These are phyloP conservation scores for Stachybotrys elegans DNA, from an alignment of 2,329 filamentous ascomycete species.

Conservation along the genomic window DNA sequence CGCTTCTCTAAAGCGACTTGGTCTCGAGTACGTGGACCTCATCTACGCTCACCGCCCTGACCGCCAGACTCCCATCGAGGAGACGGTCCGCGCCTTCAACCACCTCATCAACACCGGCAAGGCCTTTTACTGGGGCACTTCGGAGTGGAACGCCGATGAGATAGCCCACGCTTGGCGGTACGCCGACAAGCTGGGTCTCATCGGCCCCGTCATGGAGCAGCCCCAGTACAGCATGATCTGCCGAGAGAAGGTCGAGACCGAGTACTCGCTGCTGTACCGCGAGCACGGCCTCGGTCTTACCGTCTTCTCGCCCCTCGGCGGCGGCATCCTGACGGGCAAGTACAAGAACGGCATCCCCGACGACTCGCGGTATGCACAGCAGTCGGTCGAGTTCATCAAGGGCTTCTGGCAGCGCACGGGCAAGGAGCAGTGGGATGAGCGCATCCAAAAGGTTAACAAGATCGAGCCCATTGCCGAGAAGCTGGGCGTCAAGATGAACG, in stretches of 20 bases:
- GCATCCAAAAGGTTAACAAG: slow-evolving; percentile 55
- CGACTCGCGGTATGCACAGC: slow-evolving; percentile 52
- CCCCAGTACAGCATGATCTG: slow-evolving; percentile 61
- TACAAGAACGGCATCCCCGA: slow-evolving; percentile 60
- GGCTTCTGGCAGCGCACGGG: slow-evolving; percentile 46
- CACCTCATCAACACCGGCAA: slow-evolving; percentile 63
- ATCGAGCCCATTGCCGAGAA: slow-evolving; percentile 59
- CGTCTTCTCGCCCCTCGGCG: slow-evolving; percentile 53
- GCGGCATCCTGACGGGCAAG: slow-evolving; percentile 60
- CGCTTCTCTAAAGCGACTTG: slow-evolving; percentile 51
- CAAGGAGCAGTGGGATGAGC: slow-evolving; percentile 47
- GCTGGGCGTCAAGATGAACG: slow-evolving; percentile 52
- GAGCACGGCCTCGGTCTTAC: slow-evolving; percentile 58
- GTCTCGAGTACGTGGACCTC: slow-evolving; percentile 59
- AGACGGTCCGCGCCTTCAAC: slow-evolving; percentile 67
- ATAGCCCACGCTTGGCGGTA: slow-evolving; percentile 58
- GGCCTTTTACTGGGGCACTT: slow-evolving; percentile 67
- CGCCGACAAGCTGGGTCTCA: slow-evolving; percentile 54
- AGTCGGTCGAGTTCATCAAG: slow-evolving; percentile 50
- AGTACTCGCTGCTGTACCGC: slow-evolving; percentile 56
- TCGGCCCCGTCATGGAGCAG: slow-evolving; percentile 63
- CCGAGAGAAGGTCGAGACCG: slow-evolving; percentile 58
- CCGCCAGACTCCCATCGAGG: slow-evolving; percentile 63
- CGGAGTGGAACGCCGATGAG: slow-evolving; percentile 62
- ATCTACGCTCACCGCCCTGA: slow-evolving; percentile 67